Base-by-base conservation (phyloP, 805 yeast genomes). In the Vanderwaltozyma verrucispora region DNA sequence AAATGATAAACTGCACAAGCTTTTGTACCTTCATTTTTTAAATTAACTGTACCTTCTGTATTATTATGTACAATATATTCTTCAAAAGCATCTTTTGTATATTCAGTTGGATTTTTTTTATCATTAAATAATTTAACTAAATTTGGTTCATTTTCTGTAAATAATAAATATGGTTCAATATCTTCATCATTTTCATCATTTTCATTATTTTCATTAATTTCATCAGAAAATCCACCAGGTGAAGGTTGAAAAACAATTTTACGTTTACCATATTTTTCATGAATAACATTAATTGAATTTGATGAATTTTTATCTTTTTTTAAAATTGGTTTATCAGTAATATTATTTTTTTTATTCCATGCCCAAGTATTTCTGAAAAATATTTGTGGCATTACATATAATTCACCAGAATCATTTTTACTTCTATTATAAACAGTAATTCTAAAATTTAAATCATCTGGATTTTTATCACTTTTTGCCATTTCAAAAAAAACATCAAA, bases 101-200 rank as follows among this genome's bases (percentile, higher is more conserved):
- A 86, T 33, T 65, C 53, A 5, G 74, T 42, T 28, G 74, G 69
- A 49, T 83, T 80, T 50, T 51, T 53, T 47, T 71, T 67, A 47
- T 75, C 79, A 24, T 70, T 65, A 53, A 80, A 88, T 44, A 88
- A 67, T 51, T 72, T 72, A 50, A 72, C 55, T 50, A 74, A 69
- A 62, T 88, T 88, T 15, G 95, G 80, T 55, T 82, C 94, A 59
- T 88, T 88, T 42, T 88, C 94, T 33, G 96, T 88, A 62, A 88
- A 88, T 37, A 88, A 59, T 40, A 85, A 64, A 42, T 66, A 62
- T 3, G 95, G 94, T 43, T 77, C 85, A 33, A 86, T 74, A 63
- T 84, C 95, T 2, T 72, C 52, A 1, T 13, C 40, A 13, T 33
- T 39, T 10, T 18, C 32, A n/a, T 39, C 37, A 4, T 44, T 45